Conservation (phyloP, 2,329 filamentous ascomycete species). For the Xylaria sp. region DNA sequence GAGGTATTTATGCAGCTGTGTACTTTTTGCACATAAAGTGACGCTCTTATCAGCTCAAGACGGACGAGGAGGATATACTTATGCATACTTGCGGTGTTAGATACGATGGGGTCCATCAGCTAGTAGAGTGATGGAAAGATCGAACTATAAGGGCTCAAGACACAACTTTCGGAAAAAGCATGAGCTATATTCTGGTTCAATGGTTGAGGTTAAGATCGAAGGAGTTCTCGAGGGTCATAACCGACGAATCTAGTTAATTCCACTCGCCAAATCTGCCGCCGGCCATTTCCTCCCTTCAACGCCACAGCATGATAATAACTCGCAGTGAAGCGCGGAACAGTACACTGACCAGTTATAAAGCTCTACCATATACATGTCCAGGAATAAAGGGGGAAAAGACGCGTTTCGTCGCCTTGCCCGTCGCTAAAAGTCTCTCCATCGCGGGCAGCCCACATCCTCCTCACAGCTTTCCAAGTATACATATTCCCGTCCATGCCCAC, state of each 20-base stretch:
- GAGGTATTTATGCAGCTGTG: too few species aligned
- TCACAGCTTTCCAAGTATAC: slow-evolving; percentile 28
- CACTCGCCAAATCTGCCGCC: slow-evolving; percentile 25
- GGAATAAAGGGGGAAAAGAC: slow-evolving; percentile 28
- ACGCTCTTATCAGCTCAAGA: slow-evolving; percentile 23
- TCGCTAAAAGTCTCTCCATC: slow-evolving; percentile 26
- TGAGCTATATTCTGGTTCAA: slow-evolving; percentile 24
- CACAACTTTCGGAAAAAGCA: slow-evolving; percentile 21
- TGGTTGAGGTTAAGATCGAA: slow-evolving; percentile 23
- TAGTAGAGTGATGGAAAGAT: slow-evolving; percentile 24
- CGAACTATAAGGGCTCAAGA: slow-evolving; percentile 20
- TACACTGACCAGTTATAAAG: slow-evolving; percentile 26
- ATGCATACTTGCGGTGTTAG: slow-evolving; percentile 22
- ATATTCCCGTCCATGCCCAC: slow-evolving; percentile 26
- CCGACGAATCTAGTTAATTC: slow-evolving; percentile 22
- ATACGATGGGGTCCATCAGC: slow-evolving; percentile 19
- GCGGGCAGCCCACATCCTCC: slow-evolving; percentile 28
- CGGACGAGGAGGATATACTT: slow-evolving; percentile 14
- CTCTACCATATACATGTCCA: slow-evolving; percentile 26
- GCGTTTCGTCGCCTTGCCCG: slow-evolving; percentile 27
- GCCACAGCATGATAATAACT: slow-evolving; percentile 26
- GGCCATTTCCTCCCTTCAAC: slow-evolving; percentile 26
- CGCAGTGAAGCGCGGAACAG: slow-evolving; percentile 24
- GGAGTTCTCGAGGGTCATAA: slow-evolving; percentile 25
- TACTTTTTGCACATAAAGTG: too few species aligned